Evolutionary conservation across 805 yeast genomes (phyloP).

Genomic region (Candida boleticola): DNA sequence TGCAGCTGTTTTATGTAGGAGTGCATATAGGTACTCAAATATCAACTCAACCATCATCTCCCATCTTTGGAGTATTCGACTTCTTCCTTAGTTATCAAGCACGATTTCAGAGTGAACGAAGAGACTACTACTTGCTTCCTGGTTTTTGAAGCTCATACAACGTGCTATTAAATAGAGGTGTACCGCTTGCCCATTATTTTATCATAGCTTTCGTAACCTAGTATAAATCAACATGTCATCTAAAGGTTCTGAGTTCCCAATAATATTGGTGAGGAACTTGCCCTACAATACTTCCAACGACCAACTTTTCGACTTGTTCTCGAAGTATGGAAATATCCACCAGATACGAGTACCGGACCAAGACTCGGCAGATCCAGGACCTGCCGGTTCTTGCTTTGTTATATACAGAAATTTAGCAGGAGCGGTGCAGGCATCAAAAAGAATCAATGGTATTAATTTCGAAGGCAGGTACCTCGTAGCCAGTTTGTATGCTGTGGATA

Average conservation of each 20-base stretch:
- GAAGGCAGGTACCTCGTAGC: constrained; percentile 59
- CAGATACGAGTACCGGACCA: constrained; percentile 46
- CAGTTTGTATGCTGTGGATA: constrained; percentile 45
- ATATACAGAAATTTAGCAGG: constrained; percentile 48
- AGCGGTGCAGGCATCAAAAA: constrained; percentile 53
- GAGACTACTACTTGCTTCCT: no score
- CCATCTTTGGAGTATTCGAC: no score
- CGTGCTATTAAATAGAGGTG: no score
- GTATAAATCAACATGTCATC: no score
- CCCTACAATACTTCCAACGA: constrained; percentile 49
- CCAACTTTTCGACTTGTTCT: constrained; percentile 51
- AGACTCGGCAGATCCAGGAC: constrained; percentile 27
- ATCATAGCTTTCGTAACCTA: no score
- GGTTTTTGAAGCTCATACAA: no score
- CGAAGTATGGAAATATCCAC: constrained; percentile 53
- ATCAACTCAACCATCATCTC: no score
- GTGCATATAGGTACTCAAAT: no score
- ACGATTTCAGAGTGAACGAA: no score
- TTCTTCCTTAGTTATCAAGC: no score
- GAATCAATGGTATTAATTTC: constrained; percentile 57
- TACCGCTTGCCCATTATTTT: no score
- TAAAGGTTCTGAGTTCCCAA: constrained; percentile 27
- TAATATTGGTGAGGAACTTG: constrained; percentile 55
- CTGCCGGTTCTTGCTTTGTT: constrained; percentile 53
- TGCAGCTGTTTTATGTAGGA: no score